Base-by-base conservation (phyloP, 306 rosid genomes). In the Vigna angularis region DNA sequence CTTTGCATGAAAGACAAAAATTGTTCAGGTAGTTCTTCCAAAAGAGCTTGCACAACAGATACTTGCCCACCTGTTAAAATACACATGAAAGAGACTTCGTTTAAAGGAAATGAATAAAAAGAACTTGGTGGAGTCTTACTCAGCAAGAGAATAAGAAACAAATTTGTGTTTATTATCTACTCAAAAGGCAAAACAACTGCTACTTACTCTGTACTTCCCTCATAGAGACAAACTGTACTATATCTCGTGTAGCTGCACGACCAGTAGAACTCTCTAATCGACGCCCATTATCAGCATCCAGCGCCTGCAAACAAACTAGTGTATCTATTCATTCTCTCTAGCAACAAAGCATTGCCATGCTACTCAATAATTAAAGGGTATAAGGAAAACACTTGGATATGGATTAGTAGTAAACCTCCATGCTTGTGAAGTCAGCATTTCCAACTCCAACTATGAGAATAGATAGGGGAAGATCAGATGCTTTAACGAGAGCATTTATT, bases 371-470 rank as follows among this genome's bases (percentile, higher is more conserved):
- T 61, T 10, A 45, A 49, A 42, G 56, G 57, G 44, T 10, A 5
- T 68, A 34, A 26, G 17, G 22, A 55, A 28, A 50, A 81, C 26
- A 45, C 4, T 28, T 70, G 28, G 55, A 70, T 16, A 48, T 28
- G 66, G 68, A 51, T 49, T 15, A 65, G 44, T 4, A 13, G 47
- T 62, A 53, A 18, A 91, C 98, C 97, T 95, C 91, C 98, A 93
- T 95, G 81, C 86, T 86, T 5, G 67, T 79, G 85, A 93, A 95
- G 82, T 93, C 90, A 22, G 97, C 98, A 40, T 30, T 66, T 42
- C 98, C 99, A 59, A 95, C 96, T 65, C 98, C 98, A 56, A 95
- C 97, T 34, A 95, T 81, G 10, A 95, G 98, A 81, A 95, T 17
- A 3, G 98, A 92, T 17, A 95, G 44, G 16, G 97, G 99, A 74